Percentiles rank a stretch among this genome's conserved stretches.
Conservation (phyloP, 2,329 filamentous ascomycete genomes). For the Endoconidiophora polonica region DNA sequence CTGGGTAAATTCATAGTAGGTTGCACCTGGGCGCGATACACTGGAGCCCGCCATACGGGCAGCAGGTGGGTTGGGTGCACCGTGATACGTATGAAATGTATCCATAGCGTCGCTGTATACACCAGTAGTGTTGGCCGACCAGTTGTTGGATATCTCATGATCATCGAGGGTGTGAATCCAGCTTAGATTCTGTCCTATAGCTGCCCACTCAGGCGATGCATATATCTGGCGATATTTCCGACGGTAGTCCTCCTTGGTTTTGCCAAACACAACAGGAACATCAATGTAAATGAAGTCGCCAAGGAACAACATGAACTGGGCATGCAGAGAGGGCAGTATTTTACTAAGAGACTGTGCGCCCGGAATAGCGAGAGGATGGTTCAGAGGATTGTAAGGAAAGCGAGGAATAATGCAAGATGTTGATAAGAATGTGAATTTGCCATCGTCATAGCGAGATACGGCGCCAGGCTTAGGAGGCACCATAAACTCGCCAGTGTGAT, state of each 20-base stretch:
- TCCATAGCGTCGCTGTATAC: constrained; percentile 67
- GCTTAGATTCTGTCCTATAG: constrained; percentile 61
- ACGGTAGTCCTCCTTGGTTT: constrained; percentile 57
- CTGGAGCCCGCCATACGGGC: constrained; percentile 33
- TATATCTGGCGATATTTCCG: constrained; percentile 94
- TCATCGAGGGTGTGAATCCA: constrained; percentile 97
- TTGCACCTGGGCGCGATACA: constrained; percentile 35
- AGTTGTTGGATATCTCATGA: constrained; percentile 92
- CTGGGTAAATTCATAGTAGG: constrained; percentile 79
- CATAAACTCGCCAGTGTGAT: constrained; percentile 66
- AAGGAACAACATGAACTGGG: constrained; percentile 67
- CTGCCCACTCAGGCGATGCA: constrained; percentile 77
- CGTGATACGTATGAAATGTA: constrained; percentile 77
- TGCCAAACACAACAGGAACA: constrained; percentile 66
- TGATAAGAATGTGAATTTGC: constrained; percentile 75
- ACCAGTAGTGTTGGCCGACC: constrained; percentile 65
- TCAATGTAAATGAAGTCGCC: constrained; percentile 87
- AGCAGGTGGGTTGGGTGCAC: constrained; percentile 62
- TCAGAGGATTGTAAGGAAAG: constrained; percentile 74
- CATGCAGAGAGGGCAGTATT: constrained; percentile 53
- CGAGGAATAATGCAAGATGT: constrained; percentile 78
- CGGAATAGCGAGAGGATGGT: constrained; percentile 66
- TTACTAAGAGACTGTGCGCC: constrained; percentile 63
- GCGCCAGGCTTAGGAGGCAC: constrained; percentile 57
- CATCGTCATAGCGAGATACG: constrained; percentile 40